phyloP scores from a whole-genome alignment of 2,329 filamentous ascomycete genomes.

The Venturiaceae sp. region DNA sequence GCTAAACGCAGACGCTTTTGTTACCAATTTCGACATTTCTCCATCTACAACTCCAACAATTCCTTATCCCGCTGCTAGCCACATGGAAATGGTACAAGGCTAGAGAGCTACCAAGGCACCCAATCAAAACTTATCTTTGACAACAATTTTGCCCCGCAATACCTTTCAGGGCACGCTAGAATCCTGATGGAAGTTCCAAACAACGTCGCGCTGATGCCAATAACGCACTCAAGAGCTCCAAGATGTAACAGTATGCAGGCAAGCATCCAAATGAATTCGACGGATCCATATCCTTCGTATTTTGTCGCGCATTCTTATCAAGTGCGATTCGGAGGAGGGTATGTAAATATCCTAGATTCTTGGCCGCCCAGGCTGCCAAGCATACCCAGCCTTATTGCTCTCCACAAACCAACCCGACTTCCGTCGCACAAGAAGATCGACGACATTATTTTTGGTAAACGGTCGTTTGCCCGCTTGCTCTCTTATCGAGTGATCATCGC shows the following conservation, averaged over 20 bases:
- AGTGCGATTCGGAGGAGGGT: background rate
- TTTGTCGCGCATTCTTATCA: background rate
- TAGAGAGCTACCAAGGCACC: background rate
- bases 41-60: background rate
- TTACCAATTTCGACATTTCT: too few relatives aligned
- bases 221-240: background rate
- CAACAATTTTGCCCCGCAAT: background rate
- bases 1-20: too few relatives aligned
- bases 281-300: background rate
- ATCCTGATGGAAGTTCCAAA: background rate
- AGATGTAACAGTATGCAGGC: background rate
- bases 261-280: background rate
- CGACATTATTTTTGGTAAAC: background rate
- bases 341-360: background rate
- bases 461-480: background rate
- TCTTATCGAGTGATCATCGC: constrained; percentile 1
- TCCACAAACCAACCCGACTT: background rate
- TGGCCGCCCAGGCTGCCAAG: background rate
- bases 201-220: background rate
- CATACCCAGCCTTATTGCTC: background rate
- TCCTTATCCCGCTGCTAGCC: background rate
- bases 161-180: background rate
- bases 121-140: background rate
- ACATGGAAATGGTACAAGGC: background rate
- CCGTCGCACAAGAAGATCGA: background rate